Evolutionary conservation across 2,329 filamentous ascomycete species (phyloP), one percentile per base, ranked within the genome.

Genomic region (Magnaporthales sp.): DNA sequence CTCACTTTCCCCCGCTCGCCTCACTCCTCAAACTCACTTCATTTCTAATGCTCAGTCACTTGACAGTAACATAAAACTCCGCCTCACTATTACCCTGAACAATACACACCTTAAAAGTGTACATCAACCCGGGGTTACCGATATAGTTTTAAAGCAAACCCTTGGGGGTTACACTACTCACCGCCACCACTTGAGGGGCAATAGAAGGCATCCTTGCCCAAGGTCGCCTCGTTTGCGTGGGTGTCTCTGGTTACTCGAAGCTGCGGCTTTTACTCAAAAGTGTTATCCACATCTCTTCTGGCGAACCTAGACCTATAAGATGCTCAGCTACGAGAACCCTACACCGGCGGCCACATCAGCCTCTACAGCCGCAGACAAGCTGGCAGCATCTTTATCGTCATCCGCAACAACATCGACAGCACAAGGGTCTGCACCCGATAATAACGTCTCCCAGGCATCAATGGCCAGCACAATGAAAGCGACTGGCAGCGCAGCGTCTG

Each of bases 261-360:
- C 38, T 51, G 15, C 5, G 38, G 38, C 19, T 51, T 51, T 51
- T 51, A n/a, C n/a, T 51, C 38, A 51, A 51, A 51, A 51, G 38
- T 51, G 38, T n/a, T 15, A 15, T 6, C 19, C 38, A n/a, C n/a
- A 51, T 51, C 38, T n/a, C 38, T n/a, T 51, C 19, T 51, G 38
- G 38, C 38, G 38, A 51, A 51, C 38, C 38, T 51, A 15, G 22
- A 26, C 19, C 63, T 64, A 56, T 64, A 64, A 38, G 26, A 64
- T 64, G 63, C 38, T 64, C 63, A 54, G 38, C 63, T 64, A 38
- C 63, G 38, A 64, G 32, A 64, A 32, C 31, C 63, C 63, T 51
- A 27, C 32, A 38, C 30, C 31, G 22, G 15, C 63, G 2, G n/a
- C 38, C 63, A 22, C 38, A 11, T 38, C 30, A 32, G 62, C 30